A percentile compares a stretch with the other conserved stretches of the same genome.
phyloP scores from a whole-genome alignment of 495 filamentous ascomycete genomes.

The Cudoniella acicularis region DNA sequence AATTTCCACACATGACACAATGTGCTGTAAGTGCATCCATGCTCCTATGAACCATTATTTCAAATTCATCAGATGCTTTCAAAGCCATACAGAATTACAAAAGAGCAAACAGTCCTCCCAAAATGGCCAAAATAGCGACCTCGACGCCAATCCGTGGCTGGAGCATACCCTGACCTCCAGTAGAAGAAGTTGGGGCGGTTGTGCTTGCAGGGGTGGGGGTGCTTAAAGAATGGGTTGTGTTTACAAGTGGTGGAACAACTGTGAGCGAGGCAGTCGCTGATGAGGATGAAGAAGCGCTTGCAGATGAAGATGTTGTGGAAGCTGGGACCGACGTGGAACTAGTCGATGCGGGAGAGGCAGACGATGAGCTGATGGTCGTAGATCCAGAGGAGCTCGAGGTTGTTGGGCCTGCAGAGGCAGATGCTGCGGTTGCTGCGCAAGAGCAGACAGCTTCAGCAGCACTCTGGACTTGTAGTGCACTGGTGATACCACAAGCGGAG shows the following conservation, averaged over 20 bases:
- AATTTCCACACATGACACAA: too few species aligned
- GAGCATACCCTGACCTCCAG: neutral
- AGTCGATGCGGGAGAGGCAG: slow-evolving; percentile 8
- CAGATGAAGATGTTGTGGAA: slow-evolving; percentile 8
- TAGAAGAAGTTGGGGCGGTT: neutral
- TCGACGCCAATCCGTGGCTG: slow-evolving; percentile 1
- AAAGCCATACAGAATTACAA: too few species aligned
- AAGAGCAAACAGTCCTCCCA: slow-evolving; percentile 5
- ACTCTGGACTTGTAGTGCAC: neutral
- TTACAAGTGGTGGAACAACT: neutral
- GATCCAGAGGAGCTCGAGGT: slow-evolving; percentile 12
- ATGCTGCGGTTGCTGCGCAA: neutral
- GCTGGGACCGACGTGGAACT: neutral
- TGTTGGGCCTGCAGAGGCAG: slow-evolving; percentile 20
- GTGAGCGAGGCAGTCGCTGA: neutral
- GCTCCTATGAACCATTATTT: too few species aligned
- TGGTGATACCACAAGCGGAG: neutral
- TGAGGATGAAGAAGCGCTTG: neutral
- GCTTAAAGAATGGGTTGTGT: neutral
- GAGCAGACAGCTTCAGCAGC: slow-evolving; percentile 6
- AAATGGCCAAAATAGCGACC: neutral
- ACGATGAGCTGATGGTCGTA: neutral
- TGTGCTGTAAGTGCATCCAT: too few species aligned
- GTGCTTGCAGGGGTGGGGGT: neutral
- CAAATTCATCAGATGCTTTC: too few species aligned